Evolutionary conservation across 2,329 filamentous ascomycete genomes (phyloP), one percentile per base, ranked within the genome.

Genomic region (Claviceps africana): DNA sequence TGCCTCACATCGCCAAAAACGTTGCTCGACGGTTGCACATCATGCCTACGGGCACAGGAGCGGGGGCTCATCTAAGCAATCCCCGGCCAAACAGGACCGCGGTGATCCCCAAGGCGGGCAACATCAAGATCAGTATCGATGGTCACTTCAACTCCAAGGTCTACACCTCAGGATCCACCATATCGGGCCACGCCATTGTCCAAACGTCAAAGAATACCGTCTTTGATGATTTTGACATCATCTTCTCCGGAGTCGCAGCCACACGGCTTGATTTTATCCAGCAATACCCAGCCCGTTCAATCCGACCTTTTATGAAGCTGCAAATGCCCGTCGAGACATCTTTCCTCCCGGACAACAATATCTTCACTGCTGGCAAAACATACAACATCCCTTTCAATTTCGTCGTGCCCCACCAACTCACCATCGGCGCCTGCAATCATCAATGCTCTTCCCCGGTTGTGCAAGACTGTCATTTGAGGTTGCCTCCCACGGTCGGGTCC

Each of bases 301-400:
- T 69, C 22, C 74, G 79, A 55, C 73, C 72, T 13, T 79, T 81
- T 50, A 68, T 81, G 58, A 78, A 78, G 66, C 65, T 78, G 55
- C 66, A 70, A 51, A 79, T 81, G 72, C 77, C 77, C 10, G 66
- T 80, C 21, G 54, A 56, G 47, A 67, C 69, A n/a, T 67, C 69
- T 1, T 60, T 66, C 7, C 73, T 79, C 51, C 77, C 77, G 2
- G 63, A 64, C 8, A 65, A 71, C 21, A 66, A 71, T 35, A 59
- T 77, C 31, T 73, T 79, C 54, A 66, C 73, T 61, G 67, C 70
- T n/a, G 74, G 71, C 2, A 62, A 62, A 56, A 69, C 67, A 28
- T 77, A 78, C 63, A 70, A 60, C 15, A 63, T 81, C 25, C 77
- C 77, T n/a, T 78, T 81, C 66, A 65, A 77, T 65, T 81, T 81